Conservation (phyloP, 352 stramenopile species). For the Phytophthora foliorum region DNA sequence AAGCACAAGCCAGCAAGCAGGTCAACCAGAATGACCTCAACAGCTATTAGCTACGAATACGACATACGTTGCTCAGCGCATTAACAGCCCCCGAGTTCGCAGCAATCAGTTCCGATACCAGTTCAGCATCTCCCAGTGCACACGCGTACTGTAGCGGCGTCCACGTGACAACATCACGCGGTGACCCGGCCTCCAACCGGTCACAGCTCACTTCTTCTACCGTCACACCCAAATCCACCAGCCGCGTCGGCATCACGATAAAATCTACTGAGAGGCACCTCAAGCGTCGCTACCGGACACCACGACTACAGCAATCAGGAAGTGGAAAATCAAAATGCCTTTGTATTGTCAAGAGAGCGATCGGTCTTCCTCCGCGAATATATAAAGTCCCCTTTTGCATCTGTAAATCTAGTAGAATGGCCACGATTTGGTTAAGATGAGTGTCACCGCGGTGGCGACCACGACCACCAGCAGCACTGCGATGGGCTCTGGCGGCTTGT, state of each 20-base stretch:
- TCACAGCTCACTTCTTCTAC: conserved; percentile 28
- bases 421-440: conserved; percentile 83
- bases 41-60: background rate
- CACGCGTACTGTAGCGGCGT: conserved; percentile 84
- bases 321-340: background rate
- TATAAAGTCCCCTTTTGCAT: background rate
- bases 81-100: conserved; percentile 30
- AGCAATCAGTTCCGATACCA: conserved; percentile 49
- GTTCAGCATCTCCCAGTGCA: conserved; percentile 64
- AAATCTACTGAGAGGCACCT: conserved; percentile 2
- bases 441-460: conserved; percentile 69
- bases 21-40: background rate
- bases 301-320: too few relatives aligned
- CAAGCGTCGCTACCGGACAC: conserved; percentile 28
- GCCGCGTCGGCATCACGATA: conserved; percentile 10
- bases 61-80: conserved; percentile 30
- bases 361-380: conserved; percentile 1
- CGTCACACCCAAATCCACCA: conserved; percentile 55
- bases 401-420: conserved; percentile 65
- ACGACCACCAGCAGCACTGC: conserved; percentile 63
- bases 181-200: conserved; percentile 67
- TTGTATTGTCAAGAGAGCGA: background rate
- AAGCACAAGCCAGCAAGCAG: background rate
- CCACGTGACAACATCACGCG: conserved; percentile 65
- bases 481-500: conserved; percentile 71